A percentile compares a stretch with the other conserved stretches of the same genome.
Evolutionary conservation across 2,329 filamentous ascomycete genomes (phyloP).

Genomic region (Fusarium compactum): DNA sequence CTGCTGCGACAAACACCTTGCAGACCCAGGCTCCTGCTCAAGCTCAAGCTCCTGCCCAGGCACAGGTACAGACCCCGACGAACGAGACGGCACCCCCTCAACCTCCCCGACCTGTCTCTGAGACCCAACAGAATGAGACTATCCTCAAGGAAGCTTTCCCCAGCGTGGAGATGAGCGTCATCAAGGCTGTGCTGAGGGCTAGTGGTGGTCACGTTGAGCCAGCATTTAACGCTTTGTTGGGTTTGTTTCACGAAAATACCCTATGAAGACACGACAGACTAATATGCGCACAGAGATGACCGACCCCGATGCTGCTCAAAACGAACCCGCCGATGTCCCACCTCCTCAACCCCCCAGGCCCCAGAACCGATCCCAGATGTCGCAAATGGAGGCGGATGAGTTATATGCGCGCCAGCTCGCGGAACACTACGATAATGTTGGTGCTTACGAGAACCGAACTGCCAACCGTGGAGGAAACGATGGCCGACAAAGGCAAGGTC

Average conservation of each 20-base stretch:
- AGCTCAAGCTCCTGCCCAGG: neutral
- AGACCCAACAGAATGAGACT: slow-evolving; percentile 85
- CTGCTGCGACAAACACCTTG: slow-evolving; percentile 44
- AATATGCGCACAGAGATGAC: slow-evolving; percentile 72
- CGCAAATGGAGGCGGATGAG: slow-evolving; percentile 91
- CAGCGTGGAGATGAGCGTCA: slow-evolving; percentile 79
- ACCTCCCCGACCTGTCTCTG: slow-evolving; percentile 84
- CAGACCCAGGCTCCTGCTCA: slow-evolving; percentile 31
- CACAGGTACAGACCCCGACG: slow-evolving; percentile 45
- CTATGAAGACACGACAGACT: slow-evolving; percentile 2
- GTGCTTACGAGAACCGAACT: slow-evolving; percentile 69
- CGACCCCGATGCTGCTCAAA: slow-evolving; percentile 75
- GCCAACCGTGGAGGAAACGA: slow-evolving; percentile 56
- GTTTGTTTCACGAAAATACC: slow-evolving; percentile 57
- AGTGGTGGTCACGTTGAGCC: slow-evolving; percentile 90
- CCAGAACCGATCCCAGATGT: slow-evolving; percentile 70
- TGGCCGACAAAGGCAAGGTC: slow-evolving; percentile 56
- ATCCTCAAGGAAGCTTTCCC: slow-evolving; percentile 97
- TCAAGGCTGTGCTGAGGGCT: slow-evolving; percentile 88
- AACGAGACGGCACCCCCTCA: slow-evolving; percentile 74
- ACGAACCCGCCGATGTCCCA: slow-evolving; percentile 66
- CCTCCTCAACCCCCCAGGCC: slow-evolving; percentile 88
- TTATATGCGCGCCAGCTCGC: slow-evolving; percentile 92
- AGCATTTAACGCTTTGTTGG: slow-evolving; percentile 93
- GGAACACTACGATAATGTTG: slow-evolving; percentile 82